Base-by-base conservation (phyloP, 352 stramenopile species). In the Pythium diclinum region DNA sequence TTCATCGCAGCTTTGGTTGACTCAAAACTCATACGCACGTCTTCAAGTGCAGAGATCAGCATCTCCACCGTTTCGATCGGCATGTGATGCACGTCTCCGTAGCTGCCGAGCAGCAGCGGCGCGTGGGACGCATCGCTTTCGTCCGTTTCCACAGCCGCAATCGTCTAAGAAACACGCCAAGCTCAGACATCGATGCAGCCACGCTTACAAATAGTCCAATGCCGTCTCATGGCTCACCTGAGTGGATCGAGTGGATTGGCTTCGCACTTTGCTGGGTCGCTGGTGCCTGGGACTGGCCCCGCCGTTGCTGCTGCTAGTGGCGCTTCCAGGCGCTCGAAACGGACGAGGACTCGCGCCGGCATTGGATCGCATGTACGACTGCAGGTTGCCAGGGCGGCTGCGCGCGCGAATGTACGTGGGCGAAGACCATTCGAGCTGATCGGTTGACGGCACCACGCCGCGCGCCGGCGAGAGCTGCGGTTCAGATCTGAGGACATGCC, bases 21-120 rank as follows among this genome's bases (percentile, higher is more conserved):
- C 25, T 28, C 25, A 28, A 0, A 9, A 28, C 21, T 11, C 5
- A 23, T 25, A 71, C 76, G 14, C 53, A 91, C 82, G 51, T 88
- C 75, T 78, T 86, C 77, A 10, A 93, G 70, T 49, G 85, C 70
- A 33, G 73, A 60, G 16, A 91, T 88, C 14, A 93, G 71, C 53
- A 83, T 85, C n/a, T 89, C 73, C 21, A 93, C 73, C 0, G 85
- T 89, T 52, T 88, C 81, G 8, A 75, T 63, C n/a, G 69, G 65
- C 85, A 93, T 89, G 10, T 49, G 48, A 14, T 58, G 28, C 32
- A 93, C 70, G 6, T 72, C 57, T 2, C 81, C 81, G 52, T 86
- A 90, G 7, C 53, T 59, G 1, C 78, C 78, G 7, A 89, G 56
- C 6, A 54, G 44, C 9, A 65, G 44, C n/a, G 56, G 8, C n/a